These are phyloP conservation scores for Neospermospora avenae DNA, from an alignment of 2,329 filamentous ascomycete species.

Conservation along the genomic window DNA sequence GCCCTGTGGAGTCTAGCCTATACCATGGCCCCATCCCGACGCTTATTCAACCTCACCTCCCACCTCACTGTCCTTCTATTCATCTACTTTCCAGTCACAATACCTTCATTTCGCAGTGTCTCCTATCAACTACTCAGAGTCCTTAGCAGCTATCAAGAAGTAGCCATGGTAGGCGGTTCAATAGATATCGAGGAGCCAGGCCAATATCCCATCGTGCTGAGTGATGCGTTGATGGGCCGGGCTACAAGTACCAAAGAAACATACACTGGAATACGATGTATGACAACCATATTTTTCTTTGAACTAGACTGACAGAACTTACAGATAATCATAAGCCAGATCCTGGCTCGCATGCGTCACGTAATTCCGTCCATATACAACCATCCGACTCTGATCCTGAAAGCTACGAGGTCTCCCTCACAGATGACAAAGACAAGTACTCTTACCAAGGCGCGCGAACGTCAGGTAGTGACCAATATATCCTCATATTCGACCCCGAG, in stretches of 20 bases:
- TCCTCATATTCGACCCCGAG: constrained; percentile 72
- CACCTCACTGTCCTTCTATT: no score
- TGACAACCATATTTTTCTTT: constrained; percentile 23
- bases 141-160: not conserved
- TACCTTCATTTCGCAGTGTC: not conserved
- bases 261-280: constrained; percentile 60
- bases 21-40: not conserved
- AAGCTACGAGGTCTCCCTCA: constrained; percentile 49
- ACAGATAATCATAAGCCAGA: constrained; percentile 62
- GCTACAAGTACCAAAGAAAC: constrained; percentile 48
- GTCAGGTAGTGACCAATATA: constrained; percentile 55
- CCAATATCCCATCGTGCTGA: constrained; percentile 62
- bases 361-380: constrained; percentile 46
- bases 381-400: constrained; percentile 38
- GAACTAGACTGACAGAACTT: constrained; percentile 18
- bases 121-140: not conserved
- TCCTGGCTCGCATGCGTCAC: constrained; percentile 46
- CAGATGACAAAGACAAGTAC: constrained; percentile 54
- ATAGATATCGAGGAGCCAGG: constrained; percentile 59
- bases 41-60: not conserved
- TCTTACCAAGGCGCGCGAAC: constrained; percentile 58
- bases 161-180: constrained; percentile 20
- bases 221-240: constrained; percentile 57
- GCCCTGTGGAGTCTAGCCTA: not conserved
- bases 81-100: not conserved